Evolutionary conservation across 441 rosid genomes (phyloP).

Genomic region (Erysimum cheiri): DNA sequence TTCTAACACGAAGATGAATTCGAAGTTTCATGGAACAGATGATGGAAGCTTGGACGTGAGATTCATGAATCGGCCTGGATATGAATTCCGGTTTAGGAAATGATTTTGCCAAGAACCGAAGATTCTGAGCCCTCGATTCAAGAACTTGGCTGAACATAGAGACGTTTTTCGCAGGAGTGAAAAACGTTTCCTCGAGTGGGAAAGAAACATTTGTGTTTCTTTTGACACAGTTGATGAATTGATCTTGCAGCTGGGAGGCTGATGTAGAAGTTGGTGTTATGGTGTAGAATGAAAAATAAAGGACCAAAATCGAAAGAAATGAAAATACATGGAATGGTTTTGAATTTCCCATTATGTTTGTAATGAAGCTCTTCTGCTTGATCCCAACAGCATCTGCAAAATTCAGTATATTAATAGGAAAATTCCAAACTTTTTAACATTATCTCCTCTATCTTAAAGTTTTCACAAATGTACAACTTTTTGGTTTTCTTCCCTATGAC

Average conservation of each 20-base stretch:
- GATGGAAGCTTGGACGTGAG: constrained; percentile 67
- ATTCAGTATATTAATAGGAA: no score
- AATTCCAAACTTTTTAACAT: no score
- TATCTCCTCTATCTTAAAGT: no score
- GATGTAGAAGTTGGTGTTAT: constrained; percentile 33
- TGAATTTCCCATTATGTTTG: not conserved
- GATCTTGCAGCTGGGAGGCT: constrained; percentile 25
- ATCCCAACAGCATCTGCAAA: no score
- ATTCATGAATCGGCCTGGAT: constrained; percentile 56
- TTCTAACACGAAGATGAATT: constrained; percentile 65
- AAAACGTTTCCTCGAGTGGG: constrained; percentile 46
- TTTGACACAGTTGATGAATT: constrained; percentile 54
- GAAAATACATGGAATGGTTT: not conserved
- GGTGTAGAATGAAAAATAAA: constrained; percentile 1
- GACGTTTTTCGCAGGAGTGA: constrained; percentile 44
- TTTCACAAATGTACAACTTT: no score
- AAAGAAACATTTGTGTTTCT: constrained; percentile 40
- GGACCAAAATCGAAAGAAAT: constrained; percentile 4
- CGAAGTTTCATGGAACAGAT: constrained; percentile 54
- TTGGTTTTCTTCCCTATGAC: no score
- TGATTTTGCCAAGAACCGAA: constrained; percentile 54
- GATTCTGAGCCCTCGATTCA: constrained; percentile 65
- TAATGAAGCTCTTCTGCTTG: no score
- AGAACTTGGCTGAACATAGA: constrained; percentile 51
- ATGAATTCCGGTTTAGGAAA: constrained; percentile 72